Evolutionary conservation across 176 grass and related monocot species (phyloP).

Genomic region (Bromus sterilis): DNA sequence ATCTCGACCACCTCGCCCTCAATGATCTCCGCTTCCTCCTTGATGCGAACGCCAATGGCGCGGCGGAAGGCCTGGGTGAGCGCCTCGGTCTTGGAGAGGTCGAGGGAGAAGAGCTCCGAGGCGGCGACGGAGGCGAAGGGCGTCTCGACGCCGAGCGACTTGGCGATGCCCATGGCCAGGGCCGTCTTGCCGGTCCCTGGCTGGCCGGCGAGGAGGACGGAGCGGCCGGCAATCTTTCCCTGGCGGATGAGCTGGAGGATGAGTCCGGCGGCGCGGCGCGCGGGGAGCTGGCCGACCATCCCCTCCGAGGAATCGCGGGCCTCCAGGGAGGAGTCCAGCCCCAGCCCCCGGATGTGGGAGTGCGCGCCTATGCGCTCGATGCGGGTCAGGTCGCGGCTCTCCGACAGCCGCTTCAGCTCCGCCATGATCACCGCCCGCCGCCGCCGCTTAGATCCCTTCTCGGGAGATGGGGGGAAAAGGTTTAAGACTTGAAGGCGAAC

Average conservation of each 20-base stretch:
- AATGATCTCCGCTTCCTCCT: constrained; percentile 97
- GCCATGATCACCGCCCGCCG: constrained; percentile 39
- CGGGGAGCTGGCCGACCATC: constrained; percentile 93
- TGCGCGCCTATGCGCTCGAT: constrained; percentile 95
- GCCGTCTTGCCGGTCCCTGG: constrained; percentile 93
- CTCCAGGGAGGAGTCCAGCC: constrained; percentile 79
- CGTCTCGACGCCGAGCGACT: constrained; percentile 85
- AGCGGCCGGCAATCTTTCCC: constrained; percentile 78
- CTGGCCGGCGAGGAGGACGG: constrained; percentile 85
- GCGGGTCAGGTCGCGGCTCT: constrained; percentile 85
- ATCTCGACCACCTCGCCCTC: constrained; percentile 99
- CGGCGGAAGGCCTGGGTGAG: constrained; percentile 88
- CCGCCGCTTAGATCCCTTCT: background rate
- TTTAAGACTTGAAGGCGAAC: constrained; percentile 23
- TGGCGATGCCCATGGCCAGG: constrained; percentile 91
- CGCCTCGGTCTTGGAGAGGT: constrained; percentile 91
- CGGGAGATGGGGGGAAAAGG: background rate
- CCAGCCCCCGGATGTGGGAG: constrained; percentile 97
- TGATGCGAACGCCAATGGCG: constrained; percentile 91
- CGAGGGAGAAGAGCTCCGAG: constrained; percentile 90
- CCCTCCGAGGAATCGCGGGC: constrained; percentile 79
- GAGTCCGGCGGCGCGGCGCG: constrained; percentile 67
- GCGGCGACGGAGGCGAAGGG: constrained; percentile 84
- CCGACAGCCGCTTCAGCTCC: constrained; percentile 78
- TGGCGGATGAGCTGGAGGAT: constrained; percentile 88